These are phyloP conservation scores for Hirsutella minnesotensis DNA, from an alignment of 2,329 filamentous ascomycete species.

Conservation along the genomic window DNA sequence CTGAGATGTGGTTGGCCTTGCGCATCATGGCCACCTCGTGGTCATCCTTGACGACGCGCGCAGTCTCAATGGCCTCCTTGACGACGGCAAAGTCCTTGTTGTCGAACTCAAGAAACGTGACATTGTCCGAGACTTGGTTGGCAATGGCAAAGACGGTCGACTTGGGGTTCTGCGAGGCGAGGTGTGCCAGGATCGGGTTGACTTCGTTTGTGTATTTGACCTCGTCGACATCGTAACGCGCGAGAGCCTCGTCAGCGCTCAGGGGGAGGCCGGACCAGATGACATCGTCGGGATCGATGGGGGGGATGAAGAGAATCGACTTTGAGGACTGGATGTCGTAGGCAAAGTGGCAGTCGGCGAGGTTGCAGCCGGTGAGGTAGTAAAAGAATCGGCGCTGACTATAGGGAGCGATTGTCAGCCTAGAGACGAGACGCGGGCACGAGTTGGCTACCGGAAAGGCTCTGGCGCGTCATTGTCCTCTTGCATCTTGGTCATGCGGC, in stretches of 20 bases:
- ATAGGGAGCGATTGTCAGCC: neutral
- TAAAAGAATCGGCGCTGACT: conserved; percentile 89
- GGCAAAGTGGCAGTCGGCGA: conserved; percentile 68
- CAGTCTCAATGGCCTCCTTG: conserved; percentile 54
- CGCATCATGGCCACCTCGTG: conserved; percentile 63
- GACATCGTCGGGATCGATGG: conserved; percentile 75
- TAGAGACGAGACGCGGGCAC: neutral
- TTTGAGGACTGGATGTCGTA: conserved; percentile 67
- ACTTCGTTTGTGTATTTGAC: conserved; percentile 63
- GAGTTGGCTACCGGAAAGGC: conserved; percentile 55
- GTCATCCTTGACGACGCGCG: conserved; percentile 60
- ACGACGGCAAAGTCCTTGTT: conserved; percentile 45
- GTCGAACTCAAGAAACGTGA: conserved; percentile 61
- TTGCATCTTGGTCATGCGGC: conserved; percentile 64
- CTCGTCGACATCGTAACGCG: conserved; percentile 70
- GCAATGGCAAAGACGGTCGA: conserved; percentile 62
- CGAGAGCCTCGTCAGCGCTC: conserved; percentile 60
- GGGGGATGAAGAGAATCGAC: conserved; percentile 82
- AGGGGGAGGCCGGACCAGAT: conserved; percentile 89
- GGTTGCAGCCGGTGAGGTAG: conserved; percentile 77
- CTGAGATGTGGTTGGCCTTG: conserved; percentile 60
- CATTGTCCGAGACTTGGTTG: conserved; percentile 60
- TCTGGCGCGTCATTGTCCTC: conserved; percentile 82
- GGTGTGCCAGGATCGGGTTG: conserved; percentile 54
- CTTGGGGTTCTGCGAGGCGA: conserved; percentile 25